phyloP scores from a whole-genome alignment of 805 yeast species.

The Citeromyces nyonsensis region DNA sequence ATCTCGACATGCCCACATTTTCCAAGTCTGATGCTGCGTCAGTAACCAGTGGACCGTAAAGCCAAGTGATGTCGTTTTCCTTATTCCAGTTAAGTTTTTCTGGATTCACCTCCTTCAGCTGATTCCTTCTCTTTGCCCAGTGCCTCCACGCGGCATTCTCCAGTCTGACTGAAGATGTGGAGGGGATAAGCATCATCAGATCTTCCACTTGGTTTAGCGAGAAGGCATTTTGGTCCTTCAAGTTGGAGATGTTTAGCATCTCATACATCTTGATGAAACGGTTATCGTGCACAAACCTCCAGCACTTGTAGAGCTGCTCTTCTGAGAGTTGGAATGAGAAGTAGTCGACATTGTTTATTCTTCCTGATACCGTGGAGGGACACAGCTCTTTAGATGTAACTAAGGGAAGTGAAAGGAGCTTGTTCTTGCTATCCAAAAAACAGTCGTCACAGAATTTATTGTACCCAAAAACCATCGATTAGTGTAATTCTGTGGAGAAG shows the following conservation, averaged over 20 bases:
- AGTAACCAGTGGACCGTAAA: constrained; percentile 65
- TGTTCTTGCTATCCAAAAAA: neutral
- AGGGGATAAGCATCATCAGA: constrained; percentile 16
- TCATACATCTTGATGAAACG: constrained; percentile 18
- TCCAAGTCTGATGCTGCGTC: no score
- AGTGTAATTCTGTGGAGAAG: neutral
- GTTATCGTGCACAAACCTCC: constrained; percentile 21
- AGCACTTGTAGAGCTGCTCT: constrained; percentile 20
- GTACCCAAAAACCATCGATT: neutral
- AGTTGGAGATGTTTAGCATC: constrained; percentile 11
- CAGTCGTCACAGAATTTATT: constrained; percentile 1
- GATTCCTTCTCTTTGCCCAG: constrained; percentile 80
- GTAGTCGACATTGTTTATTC: constrained; percentile 17
- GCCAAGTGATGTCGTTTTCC: constrained; percentile 94
- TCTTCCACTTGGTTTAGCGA: constrained; percentile 12
- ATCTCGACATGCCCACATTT: neutral
- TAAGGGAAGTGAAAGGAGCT: neutral
- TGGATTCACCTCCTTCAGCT: constrained; percentile 70
- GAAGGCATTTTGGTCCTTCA: constrained; percentile 6
- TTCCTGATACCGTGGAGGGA: neutral
- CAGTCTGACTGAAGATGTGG: constrained; percentile 41
- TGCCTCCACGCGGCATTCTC: constrained; percentile 92
- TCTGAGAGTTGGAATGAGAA: constrained; percentile 19
- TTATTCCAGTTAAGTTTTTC: constrained; percentile 91
- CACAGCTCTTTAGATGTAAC: neutral